Base-by-base conservation (phyloP, 2,329 filamentous ascomycete genomes). In the Magnaporthales sp. region DNA sequence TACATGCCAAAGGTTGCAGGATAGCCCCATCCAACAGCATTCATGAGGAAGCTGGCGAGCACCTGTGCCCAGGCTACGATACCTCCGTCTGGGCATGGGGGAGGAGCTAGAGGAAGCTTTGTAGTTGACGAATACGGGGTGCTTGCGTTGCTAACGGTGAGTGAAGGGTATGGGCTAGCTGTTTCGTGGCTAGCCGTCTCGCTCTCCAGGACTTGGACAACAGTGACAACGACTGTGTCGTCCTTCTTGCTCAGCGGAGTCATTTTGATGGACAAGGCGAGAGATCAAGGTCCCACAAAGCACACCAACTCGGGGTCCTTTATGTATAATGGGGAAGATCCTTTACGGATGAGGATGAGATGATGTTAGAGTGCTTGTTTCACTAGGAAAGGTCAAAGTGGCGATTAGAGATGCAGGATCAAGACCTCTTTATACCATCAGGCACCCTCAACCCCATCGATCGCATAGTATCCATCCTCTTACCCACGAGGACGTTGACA, bases 21-120 rank as follows among this genome's bases (percentile, higher is more conserved):
- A 65, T 80, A 81, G 65, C 83, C 83, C 80, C 83, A 84, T 5
- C 82, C 78, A 67, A 85, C 72, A 66, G 77, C 77, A 71, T 81
- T 83, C 73, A 83, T 75, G 31, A 83, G 75, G 56, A 81, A 75
- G 32, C 78, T 78, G 7, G 81, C 80, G 24, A 81, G 62, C 9
- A 85, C 81, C 70, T 85, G 83, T 0, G 76, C 77, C 83, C 83
- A 85, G 19, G 82, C 83, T 15, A 72, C 69, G 63, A 77, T 69
- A 13, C 82, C 83, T 29, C 82, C 81, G 62, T 83, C 80, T 0
- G 81, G 82, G 46, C 38, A 58, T 64, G 4, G 2, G 4, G 27
- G 46, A 10, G 63, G n/a, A 32, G 60, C 26, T 11, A 19, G 29
- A 27, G 56, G 38, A 54, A 56, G 32, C 63, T 46, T 64, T 64